phyloP scores from a whole-genome alignment of 2,329 filamentous ascomycete genomes.

The Raffaelea arxii region DNA sequence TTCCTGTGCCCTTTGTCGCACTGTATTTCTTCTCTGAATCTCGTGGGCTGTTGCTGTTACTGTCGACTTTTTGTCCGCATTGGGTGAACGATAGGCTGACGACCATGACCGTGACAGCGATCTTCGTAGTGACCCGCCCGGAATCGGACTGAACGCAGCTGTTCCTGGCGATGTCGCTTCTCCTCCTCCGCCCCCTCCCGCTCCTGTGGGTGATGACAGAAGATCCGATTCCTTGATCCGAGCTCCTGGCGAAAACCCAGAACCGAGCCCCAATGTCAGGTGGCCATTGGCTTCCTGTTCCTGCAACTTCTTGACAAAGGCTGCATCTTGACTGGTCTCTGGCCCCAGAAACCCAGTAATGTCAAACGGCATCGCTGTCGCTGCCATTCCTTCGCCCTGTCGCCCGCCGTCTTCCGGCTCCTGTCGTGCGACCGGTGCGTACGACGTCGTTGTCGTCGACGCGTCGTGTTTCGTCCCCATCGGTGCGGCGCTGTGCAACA shows the following conservation, averaged over 20 bases:
- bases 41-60: too few species aligned
- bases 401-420: constrained; percentile 21
- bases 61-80: too few species aligned
- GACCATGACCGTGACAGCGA: constrained; percentile 9
- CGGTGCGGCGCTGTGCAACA: constrained; percentile 30
- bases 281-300: constrained; percentile 43
- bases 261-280: constrained; percentile 49
- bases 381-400: constrained; percentile 9
- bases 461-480: constrained; percentile 17
- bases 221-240: constrained; percentile 42
- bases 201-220: constrained; percentile 24
- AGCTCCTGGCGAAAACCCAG: constrained; percentile 38
- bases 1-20: constrained; percentile 42
- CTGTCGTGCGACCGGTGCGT: constrained; percentile 21
- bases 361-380: constrained; percentile 29
- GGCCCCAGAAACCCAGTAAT: constrained; percentile 36
- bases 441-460: constrained; percentile 11
- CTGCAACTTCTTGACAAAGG: constrained; percentile 35
- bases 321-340: constrained; percentile 31
- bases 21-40: constrained; percentile 22
- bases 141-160: not conserved
- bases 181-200: too few species aligned
- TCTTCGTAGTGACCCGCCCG: constrained; percentile 5
- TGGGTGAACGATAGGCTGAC: constrained; percentile 3
- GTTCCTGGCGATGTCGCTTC: not conserved